Evolutionary conservation across 1,284 basidiomycete genomes (phyloP), one percentile per base, ranked within the genome.

Genomic region (Cryptococcus deneoformans): DNA sequence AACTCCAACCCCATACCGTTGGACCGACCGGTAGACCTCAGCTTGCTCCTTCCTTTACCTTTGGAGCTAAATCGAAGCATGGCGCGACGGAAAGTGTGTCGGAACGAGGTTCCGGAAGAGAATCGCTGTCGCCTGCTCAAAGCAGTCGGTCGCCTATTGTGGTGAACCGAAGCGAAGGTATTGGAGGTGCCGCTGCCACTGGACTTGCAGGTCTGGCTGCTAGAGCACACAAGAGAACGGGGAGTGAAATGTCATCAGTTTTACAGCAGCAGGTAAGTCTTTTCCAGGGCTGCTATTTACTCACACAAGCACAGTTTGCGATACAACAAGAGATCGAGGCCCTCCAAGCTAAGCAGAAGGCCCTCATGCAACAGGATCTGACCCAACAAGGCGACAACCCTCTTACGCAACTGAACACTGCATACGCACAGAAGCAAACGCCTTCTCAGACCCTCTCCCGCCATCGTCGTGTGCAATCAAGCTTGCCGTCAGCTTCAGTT

Each of bases 251-350:
- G 59, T 76, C 73, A 4, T 69, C 75, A 0, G 72, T 70, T 55
- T 90, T 93, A 88, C 89, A 90, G 20, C 89, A 92, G 75, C 91
- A 94, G 83, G 90, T 90, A 68, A 65, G 77, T 68, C 16, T 39
- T 16, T 10, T 14, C 20, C 20, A 40, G 14, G n/a, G 5, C 11
- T 11, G 6, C 39, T n/a, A 44, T n/a, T 9, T 47, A 48, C 55
- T 56, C 16, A 56, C 38, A 39, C 34, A 7, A 56, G 14, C 12
- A 39, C 71, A 94, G 90, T 89, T 93, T 67, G 90, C 90, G 46
- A 73, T 95, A 54, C 92, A 95, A 77, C 89, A 77, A 67, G 90
- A 94, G 78, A 95, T 95, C 60, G 92, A 94, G 77, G 89, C 85
- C 8, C 80, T 94, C 50, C 92, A 94, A 71, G 89, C 91, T 50